Conservation (phyloP, 805 yeast genomes). For the Saturnispora ahearnii region DNA sequence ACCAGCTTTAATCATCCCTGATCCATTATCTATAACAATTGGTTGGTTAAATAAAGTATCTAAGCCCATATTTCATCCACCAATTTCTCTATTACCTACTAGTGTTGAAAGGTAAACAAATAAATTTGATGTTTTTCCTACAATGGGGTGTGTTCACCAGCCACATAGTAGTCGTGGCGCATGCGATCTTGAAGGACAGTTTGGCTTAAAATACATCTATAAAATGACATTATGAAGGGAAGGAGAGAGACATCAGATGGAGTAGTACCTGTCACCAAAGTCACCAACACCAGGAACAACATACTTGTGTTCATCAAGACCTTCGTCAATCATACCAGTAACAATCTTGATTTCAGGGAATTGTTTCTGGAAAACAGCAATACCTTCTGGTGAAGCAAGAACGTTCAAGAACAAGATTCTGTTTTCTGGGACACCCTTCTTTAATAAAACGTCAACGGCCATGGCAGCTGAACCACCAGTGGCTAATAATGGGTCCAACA, state of each 20-base stretch:
- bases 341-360: constrained; percentile 83
- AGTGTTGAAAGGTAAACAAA: background rate
- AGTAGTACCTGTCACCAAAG: constrained; percentile 95
- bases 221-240: background rate
- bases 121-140: background rate
- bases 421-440: constrained; percentile 81
- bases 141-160: no score
- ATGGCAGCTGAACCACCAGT: constrained; percentile 97
- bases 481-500: constrained; percentile 96
- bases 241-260: constrained; percentile 39
- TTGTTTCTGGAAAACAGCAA: constrained; percentile 61
- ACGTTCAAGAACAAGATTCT: constrained; percentile 85
- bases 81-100: no score
- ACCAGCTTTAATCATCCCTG: constrained; percentile 80
- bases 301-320: constrained; percentile 74
- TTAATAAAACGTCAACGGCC: constrained; percentile 87
- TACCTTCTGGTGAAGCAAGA: constrained; percentile 93
- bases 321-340: constrained; percentile 88
- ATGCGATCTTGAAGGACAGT: no score
- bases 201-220: background rate
- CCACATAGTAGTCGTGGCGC: no score
- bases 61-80: constrained; percentile 2
- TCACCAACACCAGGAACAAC: constrained; percentile 95
- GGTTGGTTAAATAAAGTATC: constrained; percentile 52
- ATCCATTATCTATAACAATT: constrained; percentile 74